A percentile compares a stretch with the other conserved stretches of the same genome.
phyloP scores from a whole-genome alignment of 1,284 basidiomycete genomes.

The Stygiomarasmius scandens region DNA sequence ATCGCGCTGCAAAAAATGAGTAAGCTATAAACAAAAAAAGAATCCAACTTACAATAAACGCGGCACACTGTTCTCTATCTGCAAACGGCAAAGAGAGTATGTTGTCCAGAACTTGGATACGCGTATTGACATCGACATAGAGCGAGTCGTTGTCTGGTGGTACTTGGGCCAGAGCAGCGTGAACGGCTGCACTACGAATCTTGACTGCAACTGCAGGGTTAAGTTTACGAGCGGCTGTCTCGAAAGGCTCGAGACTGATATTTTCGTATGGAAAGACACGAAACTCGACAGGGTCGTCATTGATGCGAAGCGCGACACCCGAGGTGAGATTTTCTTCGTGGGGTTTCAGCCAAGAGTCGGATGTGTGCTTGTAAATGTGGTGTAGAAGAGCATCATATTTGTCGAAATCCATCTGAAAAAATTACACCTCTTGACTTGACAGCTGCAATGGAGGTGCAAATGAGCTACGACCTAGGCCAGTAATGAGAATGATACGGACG shows the following conservation, averaged over 20 bases:
- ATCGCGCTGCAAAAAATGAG: slow-evolving; percentile 44
- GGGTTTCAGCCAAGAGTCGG: slow-evolving; percentile 75
- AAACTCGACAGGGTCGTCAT: slow-evolving; percentile 50
- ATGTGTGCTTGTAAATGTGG: slow-evolving; percentile 59
- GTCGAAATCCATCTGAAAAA: slow-evolving; percentile 61
- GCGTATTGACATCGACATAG: slow-evolving; percentile 72
- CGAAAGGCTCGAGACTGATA: slow-evolving; percentile 69
- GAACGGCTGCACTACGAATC: slow-evolving; percentile 78
- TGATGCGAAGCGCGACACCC: slow-evolving; percentile 66
- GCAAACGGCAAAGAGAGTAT: slow-evolving; percentile 73
- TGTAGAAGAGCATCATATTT: slow-evolving; percentile 54
- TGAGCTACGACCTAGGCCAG: too few relatives aligned
- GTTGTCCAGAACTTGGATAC: slow-evolving; percentile 74
- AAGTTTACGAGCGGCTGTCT: slow-evolving; percentile 69
- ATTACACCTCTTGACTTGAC: too few relatives aligned
- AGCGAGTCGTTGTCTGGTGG: slow-evolving; percentile 58
- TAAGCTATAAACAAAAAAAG: background rate
- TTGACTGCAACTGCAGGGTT: slow-evolving; percentile 85
- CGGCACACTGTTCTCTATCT: slow-evolving; percentile 82
- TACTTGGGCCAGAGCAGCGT: slow-evolving; percentile 75
- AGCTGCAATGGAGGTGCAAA: background rate
- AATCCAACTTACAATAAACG: slow-evolving; percentile 57
- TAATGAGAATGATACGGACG: too few relatives aligned
- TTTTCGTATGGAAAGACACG: slow-evolving; percentile 79
- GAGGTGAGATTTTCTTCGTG: slow-evolving; percentile 68